Conservation (phyloP, 1,284 basidiomycete species). For the Trichosporon sp. region DNA sequence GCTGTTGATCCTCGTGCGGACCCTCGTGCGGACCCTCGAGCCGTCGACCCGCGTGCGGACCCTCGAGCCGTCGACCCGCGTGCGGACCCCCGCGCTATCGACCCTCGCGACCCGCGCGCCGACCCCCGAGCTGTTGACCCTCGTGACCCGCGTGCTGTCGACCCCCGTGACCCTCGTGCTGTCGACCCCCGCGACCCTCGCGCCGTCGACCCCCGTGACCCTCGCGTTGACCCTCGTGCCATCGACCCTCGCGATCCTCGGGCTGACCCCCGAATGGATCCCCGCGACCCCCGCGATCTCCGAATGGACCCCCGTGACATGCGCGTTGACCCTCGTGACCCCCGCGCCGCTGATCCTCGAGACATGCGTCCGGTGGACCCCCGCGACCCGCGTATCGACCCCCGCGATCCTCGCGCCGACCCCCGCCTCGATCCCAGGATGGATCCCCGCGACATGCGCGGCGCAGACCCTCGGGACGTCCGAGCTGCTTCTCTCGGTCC, state of each 20-base stretch:
- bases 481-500: slow-evolving; percentile 1
- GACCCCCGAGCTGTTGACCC: slow-evolving; percentile 5
- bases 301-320: neutral
- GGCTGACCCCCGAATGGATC: neutral
- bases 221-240: slow-evolving; percentile 1
- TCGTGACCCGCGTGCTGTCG: slow-evolving; percentile 7
- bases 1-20: slow-evolving; percentile 1
- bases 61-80: slow-evolving; percentile 5
- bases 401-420: neutral
- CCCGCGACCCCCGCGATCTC: neutral
- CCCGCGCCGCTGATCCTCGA: neutral
- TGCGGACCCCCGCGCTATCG: neutral
- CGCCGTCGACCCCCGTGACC: neutral
- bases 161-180: slow-evolving; percentile 3
- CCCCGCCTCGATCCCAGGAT: neutral
- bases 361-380: neutral
- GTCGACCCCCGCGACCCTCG: neutral
- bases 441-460: slow-evolving; percentile 6
- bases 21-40: slow-evolving; percentile 4
- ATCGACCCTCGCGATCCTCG: slow-evolving; percentile 5
- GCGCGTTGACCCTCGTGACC: slow-evolving; percentile 5
- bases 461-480: neutral
- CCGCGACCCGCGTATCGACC: slow-evolving; percentile 2
- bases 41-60: neutral
- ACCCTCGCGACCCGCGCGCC: neutral